Evolutionary conservation across 768 basidiomycete species (phyloP).

Genomic region (Suillus lakei): DNA sequence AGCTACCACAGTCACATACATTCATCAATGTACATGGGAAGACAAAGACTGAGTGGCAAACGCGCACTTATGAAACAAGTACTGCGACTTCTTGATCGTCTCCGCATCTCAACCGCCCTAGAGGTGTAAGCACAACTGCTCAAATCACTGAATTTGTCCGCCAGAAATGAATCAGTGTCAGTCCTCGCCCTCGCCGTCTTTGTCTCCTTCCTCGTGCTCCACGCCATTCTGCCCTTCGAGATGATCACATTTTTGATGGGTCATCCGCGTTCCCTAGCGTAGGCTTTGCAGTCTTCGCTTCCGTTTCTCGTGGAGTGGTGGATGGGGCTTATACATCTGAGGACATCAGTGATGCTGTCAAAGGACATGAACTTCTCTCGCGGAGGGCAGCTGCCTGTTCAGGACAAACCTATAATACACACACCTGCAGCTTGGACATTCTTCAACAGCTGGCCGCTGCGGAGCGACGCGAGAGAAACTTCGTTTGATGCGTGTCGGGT

Average conservation of each 20-base stretch:
- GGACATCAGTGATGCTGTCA: conserved; percentile 39
- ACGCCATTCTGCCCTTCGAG: conserved; percentile 10
- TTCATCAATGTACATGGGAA: not conserved
- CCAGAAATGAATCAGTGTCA: not conserved
- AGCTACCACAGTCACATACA: not conserved
- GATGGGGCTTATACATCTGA: conserved; percentile 22
- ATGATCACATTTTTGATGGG: not conserved
- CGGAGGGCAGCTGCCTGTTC: conserved; percentile 41
- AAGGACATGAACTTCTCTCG: conserved; percentile 28
- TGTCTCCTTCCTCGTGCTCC: not conserved
- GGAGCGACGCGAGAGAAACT: conserved; percentile 57
- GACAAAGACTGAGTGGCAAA: not conserved
- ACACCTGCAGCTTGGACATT: conserved; percentile 49
- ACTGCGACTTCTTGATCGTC: too few species aligned
- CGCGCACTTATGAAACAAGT: not conserved
- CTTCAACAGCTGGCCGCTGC: conserved; percentile 40
- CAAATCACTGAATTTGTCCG: not conserved
- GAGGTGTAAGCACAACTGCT: not conserved
- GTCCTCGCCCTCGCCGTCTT: too few species aligned
- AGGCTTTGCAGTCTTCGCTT: conserved; percentile 19
- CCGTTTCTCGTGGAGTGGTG: conserved; percentile 20
- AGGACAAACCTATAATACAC: conserved; percentile 45
- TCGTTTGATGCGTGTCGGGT: conserved; percentile 77
- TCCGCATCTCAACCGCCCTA: not conserved
- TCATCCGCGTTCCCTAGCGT: conserved; percentile 30